Base-by-base conservation (phyloP, 2,329 filamentous ascomycete species). In the Blumeriella jaapii region DNA sequence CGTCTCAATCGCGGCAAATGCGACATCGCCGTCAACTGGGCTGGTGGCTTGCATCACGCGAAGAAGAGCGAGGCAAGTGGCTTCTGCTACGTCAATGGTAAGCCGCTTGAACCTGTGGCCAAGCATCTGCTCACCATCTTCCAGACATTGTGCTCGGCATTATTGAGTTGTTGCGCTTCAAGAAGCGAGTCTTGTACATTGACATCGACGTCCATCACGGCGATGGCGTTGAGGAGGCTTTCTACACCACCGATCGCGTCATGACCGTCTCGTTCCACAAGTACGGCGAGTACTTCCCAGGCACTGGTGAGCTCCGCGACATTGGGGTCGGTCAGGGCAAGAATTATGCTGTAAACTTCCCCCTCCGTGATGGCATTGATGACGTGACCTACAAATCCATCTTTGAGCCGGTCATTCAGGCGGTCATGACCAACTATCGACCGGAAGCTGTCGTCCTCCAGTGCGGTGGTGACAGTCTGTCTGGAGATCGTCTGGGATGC, bases 21-120 rank as follows among this genome's bases (percentile, higher is more conserved):
- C 56, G 85, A 96, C 58, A 94, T 98, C 52, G 91, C 91, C 13
- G 83, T 98, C 59, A 96, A 96, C 61, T 98, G 91, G 91, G 91
- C 87, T 28, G 91, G 91, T 33, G 91, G 91, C 16, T 73, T 98
- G 30, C 91, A 98, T 59, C 91, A 98, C 59, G 91, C 91, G 27
- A 95, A 96, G 61, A 96, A 96, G 62, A 82, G 82, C 47, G 86
- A 95, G 62, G 91, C 91, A 41, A 89, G 81, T 51, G 91, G 91
- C 22, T 98, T 98, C 65, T 98, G 91, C 66, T 98, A 98, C 59
- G 84, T 96, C 50, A 98, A 98, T 58, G 89, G 83, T 73, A 74
- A 67, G 61, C 3, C 25, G 5, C 8, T 13, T 14, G 25, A 27
- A 3, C 9, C 12, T 6, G 8, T 27, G 5, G 4, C n/a, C 8